Percentiles rank a stretch among this genome's conserved stretches.
phyloP scores from a whole-genome alignment of 139 green algal species.

The Chlorella sp. region DNA sequence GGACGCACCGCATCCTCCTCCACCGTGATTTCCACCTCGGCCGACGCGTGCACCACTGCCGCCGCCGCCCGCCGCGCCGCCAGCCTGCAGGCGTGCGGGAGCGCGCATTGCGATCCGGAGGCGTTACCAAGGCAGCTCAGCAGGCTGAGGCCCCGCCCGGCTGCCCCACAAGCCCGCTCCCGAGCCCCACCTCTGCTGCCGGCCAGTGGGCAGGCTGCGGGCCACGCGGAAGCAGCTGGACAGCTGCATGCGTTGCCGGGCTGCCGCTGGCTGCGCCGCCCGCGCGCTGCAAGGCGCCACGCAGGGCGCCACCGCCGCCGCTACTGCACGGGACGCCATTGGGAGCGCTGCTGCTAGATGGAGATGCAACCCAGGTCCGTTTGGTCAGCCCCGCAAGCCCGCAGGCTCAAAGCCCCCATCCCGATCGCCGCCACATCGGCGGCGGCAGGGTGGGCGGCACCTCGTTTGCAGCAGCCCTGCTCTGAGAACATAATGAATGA shows the following conservation, averaged over 20 bases:
- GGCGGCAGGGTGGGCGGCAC: too few species aligned
- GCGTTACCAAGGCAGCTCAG: not conserved
- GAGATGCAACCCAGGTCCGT: too few species aligned
- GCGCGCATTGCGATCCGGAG: too few species aligned
- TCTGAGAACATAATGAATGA: too few species aligned
- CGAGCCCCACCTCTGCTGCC: conserved; percentile 4
- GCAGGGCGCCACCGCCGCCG: not conserved
- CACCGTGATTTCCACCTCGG: conserved; percentile 27
- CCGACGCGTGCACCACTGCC: conserved; percentile 18
- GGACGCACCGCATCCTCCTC: conserved; percentile 35
- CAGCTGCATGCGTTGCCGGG: not conserved
- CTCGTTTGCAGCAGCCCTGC: too few species aligned
- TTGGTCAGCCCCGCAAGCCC: too few species aligned
- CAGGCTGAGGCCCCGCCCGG: not conserved
- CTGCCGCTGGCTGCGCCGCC: not conserved
- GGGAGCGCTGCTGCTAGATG: too few species aligned
- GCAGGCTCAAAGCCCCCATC: too few species aligned
- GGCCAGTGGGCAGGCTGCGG: not conserved
- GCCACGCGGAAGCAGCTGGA: not conserved
- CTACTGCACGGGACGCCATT: not conserved
- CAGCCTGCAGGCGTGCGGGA: not conserved
- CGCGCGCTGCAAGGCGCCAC: not conserved
- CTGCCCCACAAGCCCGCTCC: not conserved
- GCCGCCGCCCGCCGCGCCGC: conserved; percentile 11
- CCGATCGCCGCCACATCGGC: too few species aligned